These are phyloP conservation scores for Epichloe brachyelytri DNA, from an alignment of 2,329 filamentous ascomycete genomes.

Conservation along the genomic window DNA sequence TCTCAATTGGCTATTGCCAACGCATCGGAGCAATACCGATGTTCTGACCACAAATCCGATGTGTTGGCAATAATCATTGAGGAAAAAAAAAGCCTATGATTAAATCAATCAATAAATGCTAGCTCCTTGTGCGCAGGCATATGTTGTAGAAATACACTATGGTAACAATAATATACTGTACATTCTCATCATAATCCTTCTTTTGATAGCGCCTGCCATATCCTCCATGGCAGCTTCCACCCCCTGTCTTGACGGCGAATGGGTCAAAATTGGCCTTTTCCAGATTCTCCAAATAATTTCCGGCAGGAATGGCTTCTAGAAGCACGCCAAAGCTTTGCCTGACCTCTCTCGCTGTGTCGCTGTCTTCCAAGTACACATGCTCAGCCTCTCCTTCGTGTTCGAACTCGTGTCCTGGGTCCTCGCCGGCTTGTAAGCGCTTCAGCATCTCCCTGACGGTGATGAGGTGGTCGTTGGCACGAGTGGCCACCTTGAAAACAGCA, in stretches of 20 bases:
- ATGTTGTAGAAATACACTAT: background rate
- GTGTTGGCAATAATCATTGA: no score
- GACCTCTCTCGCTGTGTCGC: constrained; percentile 27
- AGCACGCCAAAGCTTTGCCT: constrained; percentile 64
- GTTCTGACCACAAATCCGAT: no score
- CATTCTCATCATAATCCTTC: constrained; percentile 28
- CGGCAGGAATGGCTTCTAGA: constrained; percentile 65
- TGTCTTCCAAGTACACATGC: constrained; percentile 33
- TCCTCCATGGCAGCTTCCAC: constrained; percentile 79
- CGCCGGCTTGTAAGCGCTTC: constrained; percentile 59
- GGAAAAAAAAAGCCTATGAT: no score
- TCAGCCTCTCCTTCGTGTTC: constrained; percentile 75
- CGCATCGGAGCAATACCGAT: no score
- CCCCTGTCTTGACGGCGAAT: constrained; percentile 50
- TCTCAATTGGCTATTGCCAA: no score
- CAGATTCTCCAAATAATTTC: constrained; percentile 64
- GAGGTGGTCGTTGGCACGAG: constrained; percentile 86
- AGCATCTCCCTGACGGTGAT: constrained; percentile 92
- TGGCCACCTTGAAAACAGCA: constrained; percentile 84
- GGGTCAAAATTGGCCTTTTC: constrained; percentile 75
- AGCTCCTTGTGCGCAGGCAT: background rate
- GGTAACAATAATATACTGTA: background rate
- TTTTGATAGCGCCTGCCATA: constrained; percentile 41
- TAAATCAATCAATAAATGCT: no score
- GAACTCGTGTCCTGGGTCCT: constrained; percentile 71